Conservation (phyloP, 2,329 filamentous ascomycete species). For the Scedosporium aurantiacum region DNA sequence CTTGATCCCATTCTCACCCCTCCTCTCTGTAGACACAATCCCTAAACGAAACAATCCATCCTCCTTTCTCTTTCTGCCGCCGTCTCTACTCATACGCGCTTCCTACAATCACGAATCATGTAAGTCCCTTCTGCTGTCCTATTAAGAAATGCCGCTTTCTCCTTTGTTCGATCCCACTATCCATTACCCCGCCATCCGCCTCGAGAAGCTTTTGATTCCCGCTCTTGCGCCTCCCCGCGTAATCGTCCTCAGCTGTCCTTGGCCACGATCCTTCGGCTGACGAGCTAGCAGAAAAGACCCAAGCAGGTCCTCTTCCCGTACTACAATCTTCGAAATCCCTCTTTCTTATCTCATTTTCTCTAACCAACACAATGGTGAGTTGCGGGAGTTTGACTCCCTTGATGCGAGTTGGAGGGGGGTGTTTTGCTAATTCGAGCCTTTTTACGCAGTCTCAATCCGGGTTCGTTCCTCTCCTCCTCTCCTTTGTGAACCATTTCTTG, state of each 20-base stretch:
- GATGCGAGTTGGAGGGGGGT: background rate
- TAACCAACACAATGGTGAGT: slow-evolving; percentile 4
- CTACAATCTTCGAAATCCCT: background rate
- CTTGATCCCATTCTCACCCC: background rate
- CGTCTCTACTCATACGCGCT: background rate
- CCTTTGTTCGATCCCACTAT: too few species aligned
- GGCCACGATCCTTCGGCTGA: background rate
- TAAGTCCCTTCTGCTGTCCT: too few species aligned
- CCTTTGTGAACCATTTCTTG: slow-evolving; percentile 2
- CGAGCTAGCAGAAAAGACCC: background rate
- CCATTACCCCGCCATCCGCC: too few species aligned
- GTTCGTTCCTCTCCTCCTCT: slow-evolving; percentile 31
- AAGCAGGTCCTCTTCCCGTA: background rate
- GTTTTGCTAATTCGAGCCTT: background rate
- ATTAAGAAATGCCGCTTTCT: background rate
- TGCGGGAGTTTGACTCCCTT: background rate
- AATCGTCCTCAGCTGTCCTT: background rate
- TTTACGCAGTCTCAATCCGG: slow-evolving; percentile 53
- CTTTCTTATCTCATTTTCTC: background rate
- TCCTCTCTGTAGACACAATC: background rate
- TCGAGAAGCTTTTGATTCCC: too few species aligned
- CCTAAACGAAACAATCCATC: background rate
- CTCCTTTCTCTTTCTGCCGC: background rate
- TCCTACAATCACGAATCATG: too few species aligned
- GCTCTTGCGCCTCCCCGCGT: too few species aligned